Base-by-base conservation (phyloP, 495 filamentous ascomycete genomes). In the Hypoxylon perforatum region DNA sequence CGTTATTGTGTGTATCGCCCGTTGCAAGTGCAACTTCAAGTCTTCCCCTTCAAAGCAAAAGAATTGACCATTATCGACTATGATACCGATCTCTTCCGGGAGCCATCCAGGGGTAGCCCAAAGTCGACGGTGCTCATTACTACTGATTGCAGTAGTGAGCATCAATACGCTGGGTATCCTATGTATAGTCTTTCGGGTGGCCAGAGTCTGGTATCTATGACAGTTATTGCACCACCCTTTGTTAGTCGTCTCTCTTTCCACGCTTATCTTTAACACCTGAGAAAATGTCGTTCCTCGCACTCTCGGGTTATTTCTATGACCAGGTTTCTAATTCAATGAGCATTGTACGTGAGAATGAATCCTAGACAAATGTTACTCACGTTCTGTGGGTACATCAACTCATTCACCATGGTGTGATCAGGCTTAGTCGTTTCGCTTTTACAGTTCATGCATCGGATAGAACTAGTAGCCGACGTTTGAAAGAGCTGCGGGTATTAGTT, bases 211-310 rank as follows among this genome's bases (percentile, higher is more conserved):
- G 71, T 98, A 97, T 21, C 92, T 84, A 53, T 90, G 88, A 64
- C 96, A 98, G 62, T 87, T 86, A 57, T 89, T 90, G 70, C 95
- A 99, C 92, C 92, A 99, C 3, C 94, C 95, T 60, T 92, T 84
- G 11, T 87, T 90, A 22, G 89, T 87, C 1, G 90, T 90, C 64
- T 96, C 90, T 12, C 90, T 81, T 69, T 97, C 93, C 12, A 98
- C 91, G 53, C 93, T 94, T 47, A 88, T 87, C 70, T 95, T 93
- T 36, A 97, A 77, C 21, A 94, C 86, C 66, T 92, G 88, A 0
- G 92, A 94, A 70, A 97, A 97, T 10, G 83, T 84, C 22, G 77
- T 79, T 35, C 82, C 85, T 44, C 86, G 82, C 0, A 81, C 74
- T 50, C 82, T 84, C 23, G 80, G 77, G 45, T 86, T n/a, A n/a